A percentile compares a stretch with the other conserved stretches of the same genome.
Conservation (phyloP, 805 yeast species). For the Saccharomycopsis fibuligera region DNA sequence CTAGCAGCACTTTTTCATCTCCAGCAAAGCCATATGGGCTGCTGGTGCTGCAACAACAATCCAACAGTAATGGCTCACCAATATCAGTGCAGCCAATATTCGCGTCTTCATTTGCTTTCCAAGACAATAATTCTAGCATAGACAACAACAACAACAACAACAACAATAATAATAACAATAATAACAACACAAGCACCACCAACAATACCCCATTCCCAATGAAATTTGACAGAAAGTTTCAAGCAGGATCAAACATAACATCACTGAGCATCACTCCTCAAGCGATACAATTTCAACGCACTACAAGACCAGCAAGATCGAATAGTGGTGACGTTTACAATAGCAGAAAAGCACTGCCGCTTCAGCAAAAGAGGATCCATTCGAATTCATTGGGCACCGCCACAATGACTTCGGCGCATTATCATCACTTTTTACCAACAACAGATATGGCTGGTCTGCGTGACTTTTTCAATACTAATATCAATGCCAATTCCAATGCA, state of each 20-base stretch:
- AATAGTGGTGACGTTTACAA: slow-evolving; percentile 10
- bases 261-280: slow-evolving; percentile 4
- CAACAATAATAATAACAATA: no score
- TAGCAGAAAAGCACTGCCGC: neutral
- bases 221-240: no score
- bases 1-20: slow-evolving; percentile 6
- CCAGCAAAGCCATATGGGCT: slow-evolving; percentile 7
- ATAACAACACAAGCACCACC: neutral
- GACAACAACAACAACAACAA: no score
- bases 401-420: neutral
- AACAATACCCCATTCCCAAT: neutral
- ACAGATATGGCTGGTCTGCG: no score
- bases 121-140: no score
- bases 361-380: slow-evolving; percentile 16
- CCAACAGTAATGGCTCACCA: neutral
- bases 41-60: neutral
- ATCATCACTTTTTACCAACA: slow-evolving; percentile 4
- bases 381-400: slow-evolving; percentile 18
- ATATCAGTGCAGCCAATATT: neutral
- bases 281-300: neutral
- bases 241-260: no score
- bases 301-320: slow-evolving; percentile 6
- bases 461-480: no score
- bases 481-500: no score
- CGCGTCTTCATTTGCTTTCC: neutral